These are phyloP conservation scores for Suillus weaverae DNA, from an alignment of 768 basidiomycete genomes.

Conservation along the genomic window DNA sequence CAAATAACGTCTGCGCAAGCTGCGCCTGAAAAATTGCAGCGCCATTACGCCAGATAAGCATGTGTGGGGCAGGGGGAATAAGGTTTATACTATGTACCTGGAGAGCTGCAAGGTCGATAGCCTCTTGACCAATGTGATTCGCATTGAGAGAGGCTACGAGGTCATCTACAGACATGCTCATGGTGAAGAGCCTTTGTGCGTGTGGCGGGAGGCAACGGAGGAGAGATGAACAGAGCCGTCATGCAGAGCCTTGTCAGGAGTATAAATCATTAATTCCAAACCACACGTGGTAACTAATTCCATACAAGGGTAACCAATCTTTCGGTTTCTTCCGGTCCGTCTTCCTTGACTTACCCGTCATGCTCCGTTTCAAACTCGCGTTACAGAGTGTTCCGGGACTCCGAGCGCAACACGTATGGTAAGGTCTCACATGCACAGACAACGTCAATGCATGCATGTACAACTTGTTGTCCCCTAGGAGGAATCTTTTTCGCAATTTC, in stretches of 20 bases:
- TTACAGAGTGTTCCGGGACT: not conserved
- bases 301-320: not conserved
- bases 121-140: conserved; percentile 54
- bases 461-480: not conserved
- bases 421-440: not conserved
- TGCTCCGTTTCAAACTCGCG: not conserved
- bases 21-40: conserved; percentile 35
- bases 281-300: conserved; percentile 3
- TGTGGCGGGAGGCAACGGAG: conserved; percentile 10
- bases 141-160: conserved; percentile 47
- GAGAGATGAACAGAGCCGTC: conserved; percentile 6
- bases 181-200: conserved; percentile 20
- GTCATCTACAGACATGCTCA: conserved; percentile 52
- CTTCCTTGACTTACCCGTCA: not conserved
- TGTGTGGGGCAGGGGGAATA: conserved; percentile 16
- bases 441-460: not conserved
- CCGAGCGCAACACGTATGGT: not conserved
- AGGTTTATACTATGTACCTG: conserved; percentile 35
- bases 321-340: conserved; percentile 3
- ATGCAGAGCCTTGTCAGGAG: conserved; percentile 9
- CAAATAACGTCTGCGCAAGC: conserved; percentile 44
- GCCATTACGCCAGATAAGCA: conserved; percentile 18
- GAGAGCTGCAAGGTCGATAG: conserved; percentile 48
- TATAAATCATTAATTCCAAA: conserved; percentile 5
- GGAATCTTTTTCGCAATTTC: not conserved